Evolutionary conservation across 208 protist genomes (phyloP).

Genomic region (Leishmania gerbilli): DNA sequence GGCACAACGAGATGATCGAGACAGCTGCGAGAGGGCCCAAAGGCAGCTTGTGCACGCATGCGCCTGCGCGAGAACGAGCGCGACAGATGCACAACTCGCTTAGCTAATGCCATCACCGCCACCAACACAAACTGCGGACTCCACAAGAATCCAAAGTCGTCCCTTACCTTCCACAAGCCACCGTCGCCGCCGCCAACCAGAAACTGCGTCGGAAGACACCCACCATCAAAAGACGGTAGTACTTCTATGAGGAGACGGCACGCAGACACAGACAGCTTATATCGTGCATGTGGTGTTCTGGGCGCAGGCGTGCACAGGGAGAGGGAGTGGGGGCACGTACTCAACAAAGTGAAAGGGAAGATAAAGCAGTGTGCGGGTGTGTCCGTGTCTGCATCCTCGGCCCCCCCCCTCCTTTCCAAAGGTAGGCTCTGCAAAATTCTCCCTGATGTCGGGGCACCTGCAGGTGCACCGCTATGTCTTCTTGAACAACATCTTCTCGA

Average conservation of each 20-base stretch:
- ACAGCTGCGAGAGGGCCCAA: not conserved
- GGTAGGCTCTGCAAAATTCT: not conserved
- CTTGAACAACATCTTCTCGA: conserved; percentile 25
- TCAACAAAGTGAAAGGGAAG: not conserved
- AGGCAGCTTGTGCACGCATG: not conserved
- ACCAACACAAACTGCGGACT: not conserved
- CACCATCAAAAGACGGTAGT: not conserved
- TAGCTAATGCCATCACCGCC: not conserved
- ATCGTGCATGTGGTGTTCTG: not conserved
- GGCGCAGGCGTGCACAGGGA: not conserved
- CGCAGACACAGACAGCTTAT: not conserved
- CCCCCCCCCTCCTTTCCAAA: not conserved
- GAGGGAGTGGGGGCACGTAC: not conserved
- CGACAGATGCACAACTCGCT: not conserved
- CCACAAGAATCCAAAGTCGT: not conserved
- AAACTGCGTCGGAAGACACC: not conserved
- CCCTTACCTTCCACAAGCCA: not conserved
- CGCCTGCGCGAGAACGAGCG: not conserved
- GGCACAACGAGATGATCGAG: not conserved
- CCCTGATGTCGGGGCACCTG: not conserved
- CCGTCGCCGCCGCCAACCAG: not conserved
- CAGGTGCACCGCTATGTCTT: not conserved
- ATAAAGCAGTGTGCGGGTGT: not conserved
- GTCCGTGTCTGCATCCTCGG: not conserved
- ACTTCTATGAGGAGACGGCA: not conserved